These are phyloP conservation scores for Populus tomentosa DNA, from an alignment of 441 rosid genomes.

Conservation along the genomic window DNA sequence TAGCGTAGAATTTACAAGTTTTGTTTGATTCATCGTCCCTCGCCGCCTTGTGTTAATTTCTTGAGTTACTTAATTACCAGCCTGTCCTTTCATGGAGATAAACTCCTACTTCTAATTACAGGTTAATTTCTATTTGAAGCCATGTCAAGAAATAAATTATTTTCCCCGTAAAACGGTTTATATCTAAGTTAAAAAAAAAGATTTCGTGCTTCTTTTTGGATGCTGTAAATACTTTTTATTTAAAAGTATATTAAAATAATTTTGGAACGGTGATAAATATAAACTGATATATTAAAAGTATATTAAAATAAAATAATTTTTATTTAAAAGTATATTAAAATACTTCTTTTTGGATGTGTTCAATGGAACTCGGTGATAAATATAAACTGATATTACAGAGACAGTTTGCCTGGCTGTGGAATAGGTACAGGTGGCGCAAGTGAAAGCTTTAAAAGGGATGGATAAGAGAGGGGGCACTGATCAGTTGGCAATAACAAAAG, in stretches of 20 bases:
- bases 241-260: too few relatives aligned
- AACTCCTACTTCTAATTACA: too few relatives aligned
- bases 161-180: too few relatives aligned
- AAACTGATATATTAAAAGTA: too few relatives aligned
- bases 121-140: neutral
- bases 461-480: constrained; percentile 6
- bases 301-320: too few relatives aligned
- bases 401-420: constrained; percentile 74
- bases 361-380: neutral
- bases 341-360: too few relatives aligned
- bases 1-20: neutral
- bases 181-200: too few relatives aligned
- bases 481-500: constrained; percentile 21
- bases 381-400: constrained; percentile 42
- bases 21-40: constrained; percentile 11
- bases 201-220: too few relatives aligned
- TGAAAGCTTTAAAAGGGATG: constrained; percentile 30
- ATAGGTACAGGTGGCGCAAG: constrained; percentile 39
- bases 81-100: neutral
- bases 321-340: too few relatives aligned
- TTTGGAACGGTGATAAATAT: too few relatives aligned
- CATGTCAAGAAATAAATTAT: too few relatives aligned
- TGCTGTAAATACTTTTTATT: too few relatives aligned
- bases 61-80: neutral
- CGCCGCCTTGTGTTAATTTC: neutral